Evolutionary conservation across 345 rosid genomes (phyloP).

Genomic region (Brassica carinata): DNA sequence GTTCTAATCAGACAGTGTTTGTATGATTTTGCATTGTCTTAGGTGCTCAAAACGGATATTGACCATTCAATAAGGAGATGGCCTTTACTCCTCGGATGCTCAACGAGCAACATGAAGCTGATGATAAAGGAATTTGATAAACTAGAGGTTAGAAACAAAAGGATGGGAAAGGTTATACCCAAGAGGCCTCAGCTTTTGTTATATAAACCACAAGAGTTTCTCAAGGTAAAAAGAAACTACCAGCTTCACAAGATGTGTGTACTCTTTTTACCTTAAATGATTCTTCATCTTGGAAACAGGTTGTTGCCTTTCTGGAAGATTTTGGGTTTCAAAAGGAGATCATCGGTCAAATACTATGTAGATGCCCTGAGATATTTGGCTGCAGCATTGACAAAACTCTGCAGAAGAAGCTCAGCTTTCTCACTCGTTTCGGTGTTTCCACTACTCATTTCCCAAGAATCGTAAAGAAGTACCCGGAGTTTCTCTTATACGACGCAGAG

Average conservation of each 20-base stretch:
- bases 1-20: conserved; percentile 12
- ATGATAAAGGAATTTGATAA: conserved; percentile 61
- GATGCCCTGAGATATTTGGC: conserved; percentile 88
- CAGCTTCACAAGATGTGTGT: background rate
- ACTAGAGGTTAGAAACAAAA: conserved; percentile 58
- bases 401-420: conserved; percentile 65
- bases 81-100: conserved; percentile 85
- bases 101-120: conserved; percentile 60
- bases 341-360: conserved; percentile 57
- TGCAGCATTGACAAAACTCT: conserved; percentile 63
- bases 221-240: conserved; percentile 47
- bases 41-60: conserved; percentile 61
- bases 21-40: conserved; percentile 10
- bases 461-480: conserved; percentile 82
- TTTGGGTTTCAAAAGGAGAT: conserved; percentile 64
- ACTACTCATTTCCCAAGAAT: conserved; percentile 58
- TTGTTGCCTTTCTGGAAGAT: conserved; percentile 64
- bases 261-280: background rate
- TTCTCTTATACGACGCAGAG: conserved; percentile 68
- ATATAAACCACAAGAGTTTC: conserved; percentile 70
- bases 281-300: conserved; percentile 44
- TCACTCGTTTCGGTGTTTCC: conserved; percentile 58
- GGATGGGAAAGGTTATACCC: conserved; percentile 68
- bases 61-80: conserved; percentile 69
- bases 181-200: conserved; percentile 82